Percentiles rank a stretch among this genome's conserved stretches.
phyloP scores from a whole-genome alignment of 805 yeast genomes.

The Wickerhamomyces rabaulensis region DNA sequence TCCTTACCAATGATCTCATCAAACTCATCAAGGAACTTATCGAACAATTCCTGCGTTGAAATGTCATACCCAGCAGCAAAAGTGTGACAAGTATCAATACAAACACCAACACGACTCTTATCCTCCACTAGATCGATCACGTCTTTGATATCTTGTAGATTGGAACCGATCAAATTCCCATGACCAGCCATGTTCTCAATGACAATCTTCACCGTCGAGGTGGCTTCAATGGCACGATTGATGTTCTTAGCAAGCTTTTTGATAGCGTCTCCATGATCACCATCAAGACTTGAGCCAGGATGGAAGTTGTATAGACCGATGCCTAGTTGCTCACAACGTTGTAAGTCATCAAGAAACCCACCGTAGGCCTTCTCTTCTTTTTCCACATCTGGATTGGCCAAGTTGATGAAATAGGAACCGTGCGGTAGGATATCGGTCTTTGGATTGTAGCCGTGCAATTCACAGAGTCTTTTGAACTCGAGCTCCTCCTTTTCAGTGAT shows the following conservation, averaged over 20 bases:
- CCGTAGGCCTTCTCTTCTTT: slow-evolving; percentile 72
- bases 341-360: slow-evolving; percentile 80
- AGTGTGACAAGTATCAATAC: slow-evolving; percentile 94
- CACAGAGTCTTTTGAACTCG: slow-evolving; percentile 61
- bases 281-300: slow-evolving; percentile 82
- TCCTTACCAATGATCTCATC: slow-evolving; percentile 70
- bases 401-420: slow-evolving; percentile 88
- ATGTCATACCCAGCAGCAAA: slow-evolving; percentile 96
- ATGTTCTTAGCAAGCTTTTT: slow-evolving; percentile 70
- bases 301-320: slow-evolving; percentile 90
- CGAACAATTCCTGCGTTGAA: slow-evolving; percentile 49
- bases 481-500: slow-evolving; percentile 60
- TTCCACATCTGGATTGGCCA: slow-evolving; percentile 84
- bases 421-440: slow-evolving; percentile 83
- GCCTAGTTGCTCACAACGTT: slow-evolving; percentile 78
- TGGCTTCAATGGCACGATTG: slow-evolving; percentile 69
- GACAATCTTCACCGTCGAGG: slow-evolving; percentile 78
- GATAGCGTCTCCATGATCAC: slow-evolving; percentile 62
- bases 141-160: slow-evolving; percentile 64
- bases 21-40: slow-evolving; percentile 69
- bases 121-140: slow-evolving; percentile 78
- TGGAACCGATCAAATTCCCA: slow-evolving; percentile 83
- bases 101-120: slow-evolving; percentile 86
- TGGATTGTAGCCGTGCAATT: slow-evolving; percentile 62
- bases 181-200: slow-evolving; percentile 98